Evolutionary conservation across 805 yeast genomes (phyloP).

Genomic region (Metschnikowia henanensis): DNA sequence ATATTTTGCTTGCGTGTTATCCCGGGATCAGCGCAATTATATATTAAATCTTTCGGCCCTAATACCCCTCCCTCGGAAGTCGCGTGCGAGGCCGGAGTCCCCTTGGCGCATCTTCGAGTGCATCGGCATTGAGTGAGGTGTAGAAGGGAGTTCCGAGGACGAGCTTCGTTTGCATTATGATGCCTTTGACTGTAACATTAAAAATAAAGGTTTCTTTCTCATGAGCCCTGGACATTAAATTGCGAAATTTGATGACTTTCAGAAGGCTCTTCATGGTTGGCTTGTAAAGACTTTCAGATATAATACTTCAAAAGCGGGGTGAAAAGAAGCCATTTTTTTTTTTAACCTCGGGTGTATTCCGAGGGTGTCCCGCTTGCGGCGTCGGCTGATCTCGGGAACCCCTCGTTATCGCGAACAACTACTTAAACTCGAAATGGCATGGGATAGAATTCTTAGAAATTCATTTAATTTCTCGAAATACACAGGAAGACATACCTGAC

Average conservation of each 20-base stretch:
- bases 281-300: too few relatives aligned
- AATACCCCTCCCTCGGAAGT: conserved; percentile 12
- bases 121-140: not conserved
- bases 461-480: too few relatives aligned
- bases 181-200: too few relatives aligned
- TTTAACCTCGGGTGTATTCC: not conserved
- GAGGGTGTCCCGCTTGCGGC: conserved; percentile 10
- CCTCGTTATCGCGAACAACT: not conserved
- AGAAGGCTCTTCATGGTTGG: too few relatives aligned
- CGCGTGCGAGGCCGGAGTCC: not conserved
- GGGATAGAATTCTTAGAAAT: not conserved
- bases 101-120: conserved; percentile 3
- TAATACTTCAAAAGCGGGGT: not conserved
- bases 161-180: too few relatives aligned
- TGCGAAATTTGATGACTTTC: too few relatives aligned
- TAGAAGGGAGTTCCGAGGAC: conserved; percentile 2
- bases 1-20: conserved; percentile 1
- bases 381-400: conserved; percentile 9
- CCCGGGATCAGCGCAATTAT: conserved; percentile 2
- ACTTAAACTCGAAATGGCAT: not conserved
- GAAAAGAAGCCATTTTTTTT: not conserved
- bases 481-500: too few relatives aligned
- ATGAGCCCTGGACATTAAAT: too few relatives aligned
- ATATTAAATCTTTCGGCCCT: not conserved
- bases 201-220: too few relatives aligned